Evolutionary conservation across 2,329 filamentous ascomycete species (phyloP), one percentile per base, ranked within the genome.

Genomic region (Aspergillus versicolor): DNA sequence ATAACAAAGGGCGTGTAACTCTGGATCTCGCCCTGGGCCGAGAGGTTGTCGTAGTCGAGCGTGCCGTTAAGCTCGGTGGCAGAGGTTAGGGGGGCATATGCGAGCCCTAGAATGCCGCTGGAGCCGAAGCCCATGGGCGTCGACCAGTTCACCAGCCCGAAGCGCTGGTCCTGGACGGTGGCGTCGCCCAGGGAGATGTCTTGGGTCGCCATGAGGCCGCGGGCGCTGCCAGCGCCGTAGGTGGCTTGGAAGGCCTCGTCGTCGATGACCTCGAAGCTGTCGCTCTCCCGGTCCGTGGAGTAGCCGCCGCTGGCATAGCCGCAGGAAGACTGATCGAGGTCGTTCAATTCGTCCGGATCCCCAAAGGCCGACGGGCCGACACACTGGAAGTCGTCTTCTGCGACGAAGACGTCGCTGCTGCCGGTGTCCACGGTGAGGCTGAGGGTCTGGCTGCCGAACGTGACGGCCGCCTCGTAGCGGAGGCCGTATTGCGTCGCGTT

Each of bases 401-500:
- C 70, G 2, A 81, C 63, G 76, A 79, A 82, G 1, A 77, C 79
- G 57, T 82, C 79, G 52, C 73, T 75, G 49, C 75, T 78, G 13
- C 79, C 80, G 3, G 78, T 81, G 59, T 82, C 79, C 54, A 82
- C 66, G 21, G 79, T 71, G 0, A 74, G 64, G 1, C 73, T 58
- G 44, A 79, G 67, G 1, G 58, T 65, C 37, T 73, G 57, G 3
- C 49, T 55, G 4, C 72, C 73, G 48, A 77, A 44, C 0, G 50
- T 58, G 43, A 63, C 59, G 5, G 38, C 32, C 2, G 45, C 55
- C 12, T 53, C 21, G 44, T 34, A 57, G 34, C 55, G 55, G 8
- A 19, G 13, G 17, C 55, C 55, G 17, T 52, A 57, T 11, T 44
- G 19, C 1, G 43, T 44, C 22, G 42, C 34, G 11, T 4, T 19